These are phyloP conservation scores for Yamadazyma atlantica DNA, from an alignment of 1,139 yeast genomes.

Conservation along the genomic window DNA sequence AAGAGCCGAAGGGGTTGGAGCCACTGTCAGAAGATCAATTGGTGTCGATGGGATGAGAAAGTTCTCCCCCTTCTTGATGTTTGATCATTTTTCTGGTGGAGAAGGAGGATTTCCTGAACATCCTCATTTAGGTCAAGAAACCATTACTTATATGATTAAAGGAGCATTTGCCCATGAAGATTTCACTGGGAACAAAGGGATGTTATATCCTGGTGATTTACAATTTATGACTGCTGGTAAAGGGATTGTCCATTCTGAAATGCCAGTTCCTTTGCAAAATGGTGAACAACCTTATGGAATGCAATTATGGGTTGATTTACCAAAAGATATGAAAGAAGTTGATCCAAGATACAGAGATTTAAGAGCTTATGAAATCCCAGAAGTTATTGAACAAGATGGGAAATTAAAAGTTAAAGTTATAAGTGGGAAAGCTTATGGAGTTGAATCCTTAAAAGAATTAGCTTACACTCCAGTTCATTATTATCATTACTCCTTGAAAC, in stretches of 20 bases:
- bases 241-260: conserved; percentile 84
- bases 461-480: conserved; percentile 85
- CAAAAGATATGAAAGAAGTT: conserved; percentile 62
- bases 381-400: conserved; percentile 61
- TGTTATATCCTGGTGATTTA: conserved; percentile 79
- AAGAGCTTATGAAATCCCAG: conserved; percentile 68
- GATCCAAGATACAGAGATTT: conserved; percentile 84
- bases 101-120: conserved; percentile 89
- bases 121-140: conserved; percentile 91
- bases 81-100: conserved; percentile 67
- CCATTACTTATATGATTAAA: conserved; percentile 69
- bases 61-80: conserved; percentile 80
- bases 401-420: conserved; percentile 70
- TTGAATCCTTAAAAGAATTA: conserved; percentile 68
- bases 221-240: conserved; percentile 96
- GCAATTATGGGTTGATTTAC: conserved; percentile 92
- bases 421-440: conserved; percentile 76
- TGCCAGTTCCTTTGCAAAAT: conserved; percentile 68
- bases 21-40: conserved; percentile 77
- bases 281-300: conserved; percentile 66
- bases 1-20: conserved; percentile 88
- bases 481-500: conserved; percentile 64
- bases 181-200: conserved; percentile 81
- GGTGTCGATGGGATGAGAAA: conserved; percentile 68
- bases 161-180: conserved; percentile 91